These are phyloP conservation scores for Fusarium burgessii DNA, from an alignment of 2,329 filamentous ascomycete species.

Conservation along the genomic window DNA sequence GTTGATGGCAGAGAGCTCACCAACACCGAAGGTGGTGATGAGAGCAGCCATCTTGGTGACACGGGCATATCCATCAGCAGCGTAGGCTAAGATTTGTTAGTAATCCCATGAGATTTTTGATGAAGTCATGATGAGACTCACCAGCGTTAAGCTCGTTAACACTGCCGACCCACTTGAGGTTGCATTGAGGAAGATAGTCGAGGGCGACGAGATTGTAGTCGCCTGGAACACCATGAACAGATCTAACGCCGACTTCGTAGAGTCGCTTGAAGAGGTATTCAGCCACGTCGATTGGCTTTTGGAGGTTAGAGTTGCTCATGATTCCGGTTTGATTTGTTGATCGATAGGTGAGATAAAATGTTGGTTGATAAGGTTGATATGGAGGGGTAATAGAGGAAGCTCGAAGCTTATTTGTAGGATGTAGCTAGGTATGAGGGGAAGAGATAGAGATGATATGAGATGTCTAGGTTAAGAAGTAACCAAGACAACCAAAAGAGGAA, in stretches of 20 bases:
- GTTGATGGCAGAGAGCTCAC: constrained; percentile 79
- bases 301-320: constrained; percentile 50
- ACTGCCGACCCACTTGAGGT: constrained; percentile 74
- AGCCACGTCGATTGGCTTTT: constrained; percentile 68
- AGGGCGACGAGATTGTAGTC: constrained; percentile 79
- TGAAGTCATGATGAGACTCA: constrained; percentile 51
- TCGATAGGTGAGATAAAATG: background rate
- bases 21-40: constrained; percentile 82
- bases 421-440: background rate
- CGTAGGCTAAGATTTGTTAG: constrained; percentile 67
- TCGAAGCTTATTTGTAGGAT: constrained; percentile 25
- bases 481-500: constrained; percentile 39
- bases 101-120: constrained; percentile 6
- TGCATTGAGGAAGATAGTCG: constrained; percentile 71
- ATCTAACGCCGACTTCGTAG: constrained; percentile 72
- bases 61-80: constrained; percentile 83
- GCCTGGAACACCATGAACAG: constrained; percentile 76
- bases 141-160: constrained; percentile 80
- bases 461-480: constrained; percentile 32
- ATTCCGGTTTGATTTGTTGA: constrained; percentile 17
- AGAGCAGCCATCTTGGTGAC: constrained; percentile 77
- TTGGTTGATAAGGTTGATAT: constrained; percentile 1
- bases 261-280: constrained; percentile 77
- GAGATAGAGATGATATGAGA: background rate
- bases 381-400: constrained; percentile 19